phyloP scores from a whole-genome alignment of 2,329 filamentous ascomycete genomes.

The Aspergillus novofumigatus region DNA sequence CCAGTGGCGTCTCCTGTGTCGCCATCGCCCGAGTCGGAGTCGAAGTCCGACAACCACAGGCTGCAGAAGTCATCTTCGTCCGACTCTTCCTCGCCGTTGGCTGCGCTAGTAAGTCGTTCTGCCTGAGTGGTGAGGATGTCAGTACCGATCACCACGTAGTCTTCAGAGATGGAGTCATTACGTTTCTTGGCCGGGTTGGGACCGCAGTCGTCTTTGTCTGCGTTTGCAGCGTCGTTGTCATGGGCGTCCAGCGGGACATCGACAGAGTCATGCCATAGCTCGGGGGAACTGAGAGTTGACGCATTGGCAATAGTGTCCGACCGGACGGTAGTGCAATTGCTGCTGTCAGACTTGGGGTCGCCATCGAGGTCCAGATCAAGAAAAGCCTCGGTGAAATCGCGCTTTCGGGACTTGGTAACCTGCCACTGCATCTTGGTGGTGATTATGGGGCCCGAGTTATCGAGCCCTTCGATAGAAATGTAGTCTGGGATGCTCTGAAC shows the following conservation, averaged over 20 bases:
- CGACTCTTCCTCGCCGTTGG: not conserved
- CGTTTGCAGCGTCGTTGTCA: not conserved
- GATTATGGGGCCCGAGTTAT: not conserved
- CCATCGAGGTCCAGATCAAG: not conserved
- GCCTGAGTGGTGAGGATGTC: not conserved
- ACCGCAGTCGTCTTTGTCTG: not conserved
- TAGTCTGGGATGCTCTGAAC: not conserved
- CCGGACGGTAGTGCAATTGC: constrained; percentile 46
- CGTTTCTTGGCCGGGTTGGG: not conserved
- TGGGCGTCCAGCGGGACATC: not conserved
- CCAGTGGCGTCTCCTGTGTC: not conserved
- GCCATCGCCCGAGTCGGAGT: not conserved
- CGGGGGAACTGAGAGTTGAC: not conserved
- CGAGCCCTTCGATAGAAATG: not conserved
- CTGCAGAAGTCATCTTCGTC: not conserved
- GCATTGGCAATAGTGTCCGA: constrained; percentile 13
- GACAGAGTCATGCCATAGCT: not conserved
- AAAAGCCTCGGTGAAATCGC: not conserved
- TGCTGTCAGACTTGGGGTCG: constrained; percentile 20
- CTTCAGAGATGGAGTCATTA: not conserved
- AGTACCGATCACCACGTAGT: not conserved
- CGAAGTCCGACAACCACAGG: not conserved
- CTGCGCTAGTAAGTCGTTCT: not conserved
- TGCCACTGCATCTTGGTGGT: not conserved
- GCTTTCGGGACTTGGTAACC: not conserved